Conservation (phyloP, 371 early-diverging fungal genomes). For the Mortierella sp. region DNA sequence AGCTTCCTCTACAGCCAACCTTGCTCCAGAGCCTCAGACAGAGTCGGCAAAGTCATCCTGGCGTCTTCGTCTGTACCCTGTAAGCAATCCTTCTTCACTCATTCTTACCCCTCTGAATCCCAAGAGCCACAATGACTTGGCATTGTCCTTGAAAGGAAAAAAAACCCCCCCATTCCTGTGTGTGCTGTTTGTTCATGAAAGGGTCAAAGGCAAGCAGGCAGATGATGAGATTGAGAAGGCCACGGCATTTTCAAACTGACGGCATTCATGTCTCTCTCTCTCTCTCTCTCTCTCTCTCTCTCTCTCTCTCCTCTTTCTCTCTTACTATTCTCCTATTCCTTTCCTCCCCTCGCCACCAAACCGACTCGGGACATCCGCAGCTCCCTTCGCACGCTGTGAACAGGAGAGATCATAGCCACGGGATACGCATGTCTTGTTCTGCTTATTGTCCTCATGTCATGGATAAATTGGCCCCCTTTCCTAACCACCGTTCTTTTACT, state of each 20-base stretch:
- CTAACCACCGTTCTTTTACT: neutral
- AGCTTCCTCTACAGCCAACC: neutral
- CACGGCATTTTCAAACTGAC: constrained; percentile 39
- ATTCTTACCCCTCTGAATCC: no score
- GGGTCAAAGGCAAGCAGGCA: neutral
- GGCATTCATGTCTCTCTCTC: constrained; percentile 23
- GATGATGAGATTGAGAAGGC: constrained; percentile 20
- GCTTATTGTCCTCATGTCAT: neutral
- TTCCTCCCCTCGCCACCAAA: neutral
- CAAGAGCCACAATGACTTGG: neutral
- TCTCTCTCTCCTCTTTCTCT: constrained; percentile 18
- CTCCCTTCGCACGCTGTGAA: constrained; percentile 12
- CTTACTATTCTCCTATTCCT: constrained; percentile 8
- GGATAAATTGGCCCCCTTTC: neutral
- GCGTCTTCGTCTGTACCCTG: constrained; percentile 57
- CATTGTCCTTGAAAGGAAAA: neutral
- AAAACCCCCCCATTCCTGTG: neutral
- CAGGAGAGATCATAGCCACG: neutral
- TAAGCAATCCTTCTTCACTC: constrained; percentile 17
- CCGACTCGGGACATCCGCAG: neutral
- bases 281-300: neutral
- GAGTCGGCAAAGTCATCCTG: constrained; percentile 29
- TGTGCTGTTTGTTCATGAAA: neutral
- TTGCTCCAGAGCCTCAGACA: neutral
- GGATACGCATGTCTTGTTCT: neutral